Evolutionary conservation across 2,329 filamentous ascomycete species (phyloP).

Genomic region (Fusarium irregulare): DNA sequence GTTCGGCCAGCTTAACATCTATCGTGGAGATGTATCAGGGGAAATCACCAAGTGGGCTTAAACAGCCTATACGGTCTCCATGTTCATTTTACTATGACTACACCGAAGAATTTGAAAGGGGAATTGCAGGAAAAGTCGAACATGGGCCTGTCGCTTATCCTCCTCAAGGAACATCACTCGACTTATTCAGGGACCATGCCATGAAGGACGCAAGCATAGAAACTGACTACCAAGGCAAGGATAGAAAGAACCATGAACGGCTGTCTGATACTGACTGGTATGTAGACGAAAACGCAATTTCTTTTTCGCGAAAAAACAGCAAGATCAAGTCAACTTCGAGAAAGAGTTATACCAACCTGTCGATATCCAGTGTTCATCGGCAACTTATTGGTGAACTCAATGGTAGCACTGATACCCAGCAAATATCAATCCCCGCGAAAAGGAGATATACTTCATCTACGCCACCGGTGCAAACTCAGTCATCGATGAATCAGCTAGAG

Average conservation of each 20-base stretch:
- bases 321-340: background rate
- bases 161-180: conserved; percentile 41
- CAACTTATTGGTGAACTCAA: background rate
- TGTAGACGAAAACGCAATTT: background rate
- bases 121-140: conserved; percentile 29
- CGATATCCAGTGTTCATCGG: background rate
- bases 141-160: conserved; percentile 48
- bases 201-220: background rate
- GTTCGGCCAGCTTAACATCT: conserved; percentile 63
- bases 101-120: conserved; percentile 61
- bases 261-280: background rate
- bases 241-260: background rate
- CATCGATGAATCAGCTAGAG: background rate
- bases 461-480: conserved; percentile 1
- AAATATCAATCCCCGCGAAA: background rate
- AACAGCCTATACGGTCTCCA: conserved; percentile 45
- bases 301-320: background rate
- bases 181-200: conserved; percentile 43
- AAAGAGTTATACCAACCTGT: background rate
- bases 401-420: background rate
- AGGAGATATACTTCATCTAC: conserved; percentile 12
- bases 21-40: conserved; percentile 61
- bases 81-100: conserved; percentile 65
- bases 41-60: conserved; percentile 42
- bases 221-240: background rate